Base-by-base conservation (phyloP, 257 asterid species). In the Solanum clarkiae region DNA sequence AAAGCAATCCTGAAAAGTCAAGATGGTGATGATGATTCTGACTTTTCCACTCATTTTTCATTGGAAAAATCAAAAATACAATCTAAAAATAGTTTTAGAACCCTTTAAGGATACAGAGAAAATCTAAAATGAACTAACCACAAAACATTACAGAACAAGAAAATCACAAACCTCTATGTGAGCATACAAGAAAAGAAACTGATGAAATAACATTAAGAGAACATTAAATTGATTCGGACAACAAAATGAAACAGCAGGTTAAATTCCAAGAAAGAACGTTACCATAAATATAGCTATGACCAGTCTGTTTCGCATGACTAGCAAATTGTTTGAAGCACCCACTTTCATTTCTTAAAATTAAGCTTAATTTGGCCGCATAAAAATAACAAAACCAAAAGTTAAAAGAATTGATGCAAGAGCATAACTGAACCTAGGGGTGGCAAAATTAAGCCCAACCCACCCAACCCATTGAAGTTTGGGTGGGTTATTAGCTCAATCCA, bases 1-100 rank as follows among this genome's bases (percentile, higher is more conserved):
- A 89, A 97, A 97, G 86, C 93, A 92, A 86, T 94, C 99, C 99
- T 97, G 95, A 40, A 91, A 75, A 26, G 45, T 15, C 82, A 26
- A 15, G 57, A 66, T 74, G 42, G 16, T 47, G 18, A 74, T 74
- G 59, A 16, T 44, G 56, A 44, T 45, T 24, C 81, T 22, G 47
- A 47, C 81, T 74, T 74, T 74, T 74, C 59, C n/a, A 47, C 60
- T 13, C 42, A 47, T 74, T 45, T 72, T 11, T 74, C 42, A 47
- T 74, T 22, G 80, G 29, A 44, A 72, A 71, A 72, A 72, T 13
- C 13, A 22, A 47, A 74, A 59, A 47, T 74, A 8, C n/a, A 74
- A 74, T 13, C 45, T 51, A 24, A 16, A 77, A 77, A 14, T 51
- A 77, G 45, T 49, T 77, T 26, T 22, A 24, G 18, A 49, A 51